Evolutionary conservation across 352 stramenopile genomes (phyloP).

Genomic region (Thalassiosira sp.): DNA sequence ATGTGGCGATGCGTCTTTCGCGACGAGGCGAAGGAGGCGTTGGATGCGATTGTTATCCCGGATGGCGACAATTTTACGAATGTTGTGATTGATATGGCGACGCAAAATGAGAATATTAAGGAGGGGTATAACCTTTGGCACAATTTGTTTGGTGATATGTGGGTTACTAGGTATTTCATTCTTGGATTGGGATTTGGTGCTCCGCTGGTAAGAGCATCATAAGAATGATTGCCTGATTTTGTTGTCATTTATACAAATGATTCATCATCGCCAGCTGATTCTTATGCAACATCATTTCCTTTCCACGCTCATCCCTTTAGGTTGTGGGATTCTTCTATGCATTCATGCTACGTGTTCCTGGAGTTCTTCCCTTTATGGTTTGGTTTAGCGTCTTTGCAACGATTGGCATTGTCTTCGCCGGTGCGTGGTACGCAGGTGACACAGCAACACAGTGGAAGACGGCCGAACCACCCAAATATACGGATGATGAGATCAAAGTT

Average conservation of each 20-base stretch:
- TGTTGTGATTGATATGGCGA: conserved; percentile 23
- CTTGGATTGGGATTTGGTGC: conserved; percentile 82
- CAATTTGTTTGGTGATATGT: conserved; percentile 84
- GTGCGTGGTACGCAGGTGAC: conserved; percentile 60
- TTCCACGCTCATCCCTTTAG: too few relatives aligned
- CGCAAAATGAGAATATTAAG: conserved; percentile 38
- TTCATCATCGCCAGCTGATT: background rate
- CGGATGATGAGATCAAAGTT: conserved; percentile 56
- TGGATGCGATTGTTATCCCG: conserved; percentile 31
- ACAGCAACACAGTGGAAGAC: conserved; percentile 47
- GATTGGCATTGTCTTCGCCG: conserved; percentile 64
- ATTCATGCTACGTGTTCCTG: conserved; percentile 80
- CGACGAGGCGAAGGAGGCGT: conserved; percentile 18
- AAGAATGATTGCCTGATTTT: too few relatives aligned
- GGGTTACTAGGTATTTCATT: conserved; percentile 72
- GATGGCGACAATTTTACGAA: conserved; percentile 14
- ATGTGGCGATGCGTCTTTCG: conserved; percentile 47
- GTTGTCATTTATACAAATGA: too few relatives aligned
- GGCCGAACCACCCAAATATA: conserved; percentile 48
- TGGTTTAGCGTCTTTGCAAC: conserved; percentile 77
- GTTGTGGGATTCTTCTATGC: conserved; percentile 82
- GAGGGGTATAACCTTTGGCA: conserved; percentile 54
- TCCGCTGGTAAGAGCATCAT: conserved; percentile 50
- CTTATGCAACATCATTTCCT: background rate
- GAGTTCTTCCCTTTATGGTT: conserved; percentile 79